Evolutionary conservation across 1,284 basidiomycete genomes (phyloP).

Genomic region (Malassezia caprae): DNA sequence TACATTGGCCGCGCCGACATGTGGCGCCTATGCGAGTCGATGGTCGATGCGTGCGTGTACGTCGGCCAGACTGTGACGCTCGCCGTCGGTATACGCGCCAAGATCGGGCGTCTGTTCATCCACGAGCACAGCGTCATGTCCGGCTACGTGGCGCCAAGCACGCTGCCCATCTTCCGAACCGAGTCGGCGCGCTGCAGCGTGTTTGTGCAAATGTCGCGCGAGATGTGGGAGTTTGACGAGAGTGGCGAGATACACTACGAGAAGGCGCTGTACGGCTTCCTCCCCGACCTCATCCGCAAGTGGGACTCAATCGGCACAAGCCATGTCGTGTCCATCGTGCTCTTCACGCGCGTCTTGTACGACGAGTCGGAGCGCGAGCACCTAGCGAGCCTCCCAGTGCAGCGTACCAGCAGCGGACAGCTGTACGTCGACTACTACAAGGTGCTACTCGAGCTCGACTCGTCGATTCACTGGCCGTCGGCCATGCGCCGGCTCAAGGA

Average conservation of each 20-base stretch:
- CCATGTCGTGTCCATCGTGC: slow-evolving; percentile 84
- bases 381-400: slow-evolving; percentile 53
- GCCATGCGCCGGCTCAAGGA: slow-evolving; percentile 77
- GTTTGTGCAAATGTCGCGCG: slow-evolving; percentile 88
- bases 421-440: slow-evolving; percentile 85
- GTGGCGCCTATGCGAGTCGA: slow-evolving; percentile 40
- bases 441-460: slow-evolving; percentile 81
- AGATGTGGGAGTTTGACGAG: slow-evolving; percentile 93
- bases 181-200: slow-evolving; percentile 66
- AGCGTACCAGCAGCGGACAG: slow-evolving; percentile 61
- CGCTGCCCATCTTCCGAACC: slow-evolving; percentile 80
- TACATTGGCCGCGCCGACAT: slow-evolving; percentile 46
- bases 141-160: slow-evolving; percentile 68
- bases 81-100: slow-evolving; percentile 40
- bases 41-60: slow-evolving; percentile 46
- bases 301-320: slow-evolving; percentile 65
- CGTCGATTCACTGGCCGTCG: slow-evolving; percentile 72
- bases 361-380: slow-evolving; percentile 53
- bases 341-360: slow-evolving; percentile 89
- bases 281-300: slow-evolving; percentile 38
- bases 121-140: slow-evolving; percentile 53
- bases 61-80: slow-evolving; percentile 43
- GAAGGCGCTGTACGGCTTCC: slow-evolving; percentile 70
- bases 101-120: slow-evolving; percentile 43
- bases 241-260: slow-evolving; percentile 79